These are phyloP conservation scores for Trichoderma lentiforme DNA, from an alignment of 2,329 filamentous ascomycete genomes.

Conservation along the genomic window DNA sequence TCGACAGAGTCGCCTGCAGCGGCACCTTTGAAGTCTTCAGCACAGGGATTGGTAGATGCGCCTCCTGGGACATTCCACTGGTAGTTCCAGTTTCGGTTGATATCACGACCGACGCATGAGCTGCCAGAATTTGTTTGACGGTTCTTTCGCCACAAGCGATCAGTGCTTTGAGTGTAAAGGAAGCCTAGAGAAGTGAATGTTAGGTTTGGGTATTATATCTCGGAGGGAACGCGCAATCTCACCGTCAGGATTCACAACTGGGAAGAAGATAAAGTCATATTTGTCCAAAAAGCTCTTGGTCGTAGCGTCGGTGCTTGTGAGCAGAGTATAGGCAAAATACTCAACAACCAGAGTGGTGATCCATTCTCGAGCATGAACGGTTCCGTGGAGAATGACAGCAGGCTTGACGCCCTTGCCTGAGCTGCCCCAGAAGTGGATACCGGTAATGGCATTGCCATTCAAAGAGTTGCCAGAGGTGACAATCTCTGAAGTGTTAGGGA, in stretches of 20 bases:
- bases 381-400: conserved; percentile 55
- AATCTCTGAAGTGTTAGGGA: conserved; percentile 46
- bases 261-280: conserved; percentile 65
- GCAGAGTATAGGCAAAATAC: conserved; percentile 49
- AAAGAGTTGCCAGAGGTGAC: conserved; percentile 47
- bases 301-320: conserved; percentile 41
- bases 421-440: conserved; percentile 54
- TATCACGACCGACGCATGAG: conserved; percentile 50
- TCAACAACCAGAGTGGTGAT: conserved; percentile 55
- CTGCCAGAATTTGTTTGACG: conserved; percentile 40
- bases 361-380: conserved; percentile 60
- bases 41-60: conserved; percentile 50
- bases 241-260: conserved; percentile 61
- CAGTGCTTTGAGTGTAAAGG: conserved; percentile 52
- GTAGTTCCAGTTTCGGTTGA: conserved; percentile 60
- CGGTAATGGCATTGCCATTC: conserved; percentile 56
- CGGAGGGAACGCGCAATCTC: conserved; percentile 17
- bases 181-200: conserved; percentile 44
- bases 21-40: conserved; percentile 46
- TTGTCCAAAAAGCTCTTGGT: conserved; percentile 50
- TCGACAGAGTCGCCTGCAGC: conserved; percentile 48
- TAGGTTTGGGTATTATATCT: not conserved
- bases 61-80: conserved; percentile 50
- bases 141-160: conserved; percentile 63
- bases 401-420: conserved; percentile 44